A percentile compares a stretch with the other conserved stretches of the same genome.
These are phyloP conservation scores for Pseudogymnoascus sp. DNA, from an alignment of 2,329 filamentous ascomycete genomes.

Conservation along the genomic window DNA sequence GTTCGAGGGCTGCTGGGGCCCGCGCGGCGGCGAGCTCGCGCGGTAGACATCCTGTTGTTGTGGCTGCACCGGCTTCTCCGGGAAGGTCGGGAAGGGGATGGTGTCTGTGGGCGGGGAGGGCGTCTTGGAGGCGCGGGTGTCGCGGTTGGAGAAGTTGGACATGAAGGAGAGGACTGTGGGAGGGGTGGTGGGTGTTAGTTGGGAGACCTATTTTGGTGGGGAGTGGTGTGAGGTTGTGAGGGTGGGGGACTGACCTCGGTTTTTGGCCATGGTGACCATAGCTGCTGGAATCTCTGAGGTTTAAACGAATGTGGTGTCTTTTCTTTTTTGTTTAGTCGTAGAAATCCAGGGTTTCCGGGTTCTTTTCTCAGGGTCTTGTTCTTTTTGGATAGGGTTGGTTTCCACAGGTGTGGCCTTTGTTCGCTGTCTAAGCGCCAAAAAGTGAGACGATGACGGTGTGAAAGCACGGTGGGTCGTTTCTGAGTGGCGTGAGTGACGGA, in stretches of 20 bases:
- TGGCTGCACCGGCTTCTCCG: neutral
- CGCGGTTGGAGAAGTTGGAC: conserved; percentile 59
- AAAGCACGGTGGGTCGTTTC: neutral
- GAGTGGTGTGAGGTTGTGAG: neutral
- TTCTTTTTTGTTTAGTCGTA: neutral
- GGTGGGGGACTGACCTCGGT: conserved; percentile 24
- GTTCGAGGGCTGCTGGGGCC: conserved; percentile 18
- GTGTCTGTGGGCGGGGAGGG: conserved; percentile 20
- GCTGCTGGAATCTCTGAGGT: neutral
- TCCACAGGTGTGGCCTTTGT: neutral
- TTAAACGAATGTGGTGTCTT: conserved; percentile 14
- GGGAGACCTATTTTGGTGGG: neutral
- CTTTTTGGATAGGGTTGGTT: neutral
- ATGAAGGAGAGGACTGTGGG: conserved; percentile 76
- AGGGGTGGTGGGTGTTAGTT: conserved; percentile 11
- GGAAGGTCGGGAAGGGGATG: conserved; percentile 8
- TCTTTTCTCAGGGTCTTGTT: neutral
- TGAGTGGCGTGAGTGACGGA: neutral
- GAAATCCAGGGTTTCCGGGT: neutral
- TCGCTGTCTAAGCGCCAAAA: neutral
- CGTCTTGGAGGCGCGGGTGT: conserved; percentile 27
- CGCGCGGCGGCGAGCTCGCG: neutral
- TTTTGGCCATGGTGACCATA: conserved; percentile 25
- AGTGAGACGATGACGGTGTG: neutral
- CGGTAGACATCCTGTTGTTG: neutral